Percentiles rank a stretch among this genome's conserved stretches.
Evolutionary conservation across 2,329 filamentous ascomycete species (phyloP).

Genomic region (Arthrobotrys musiformis): DNA sequence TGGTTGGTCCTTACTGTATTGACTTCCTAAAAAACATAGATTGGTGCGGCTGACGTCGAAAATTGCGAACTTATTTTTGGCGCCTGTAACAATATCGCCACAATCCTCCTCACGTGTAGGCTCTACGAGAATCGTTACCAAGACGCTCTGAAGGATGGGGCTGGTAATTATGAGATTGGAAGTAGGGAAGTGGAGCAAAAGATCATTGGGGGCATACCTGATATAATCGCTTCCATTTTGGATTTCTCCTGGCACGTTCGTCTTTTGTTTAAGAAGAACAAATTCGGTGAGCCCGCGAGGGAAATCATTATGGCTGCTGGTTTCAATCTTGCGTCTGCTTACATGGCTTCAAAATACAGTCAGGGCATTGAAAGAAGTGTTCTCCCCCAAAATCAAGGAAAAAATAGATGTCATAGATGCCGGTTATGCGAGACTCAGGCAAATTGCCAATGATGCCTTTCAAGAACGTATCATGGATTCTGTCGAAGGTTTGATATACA

Average conservation of each 20-base stretch:
- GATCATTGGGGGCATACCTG: constrained; percentile 45
- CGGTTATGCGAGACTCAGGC: constrained; percentile 22
- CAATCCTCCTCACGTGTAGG: constrained; percentile 41
- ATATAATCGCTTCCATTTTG: constrained; percentile 40
- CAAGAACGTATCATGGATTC: constrained; percentile 51
- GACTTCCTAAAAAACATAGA: neutral
- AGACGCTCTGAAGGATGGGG: constrained; percentile 7
- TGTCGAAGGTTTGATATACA: constrained; percentile 35
- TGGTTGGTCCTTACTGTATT: neutral
- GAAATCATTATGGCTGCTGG: neutral
- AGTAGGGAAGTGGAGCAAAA: constrained; percentile 41
- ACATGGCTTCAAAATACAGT: neutral
- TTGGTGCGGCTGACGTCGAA: constrained; percentile 39
- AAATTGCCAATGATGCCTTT: constrained; percentile 49
- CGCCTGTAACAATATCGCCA: constrained; percentile 46
- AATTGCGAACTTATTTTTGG: constrained; percentile 50
- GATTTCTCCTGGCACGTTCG: constrained; percentile 51
- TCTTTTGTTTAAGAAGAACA: constrained; percentile 42
- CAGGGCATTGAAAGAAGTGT: constrained; percentile 29
- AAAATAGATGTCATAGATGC: constrained; percentile 35
- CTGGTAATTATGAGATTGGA: constrained; percentile 11
- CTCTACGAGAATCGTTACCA: constrained; percentile 47
- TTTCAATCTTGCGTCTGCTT: neutral
- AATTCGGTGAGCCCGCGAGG: constrained; percentile 30
- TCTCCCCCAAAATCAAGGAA: constrained; percentile 43